Conservation (phyloP, 352 stramenopile genomes). For the Globisporangium perplexum region DNA sequence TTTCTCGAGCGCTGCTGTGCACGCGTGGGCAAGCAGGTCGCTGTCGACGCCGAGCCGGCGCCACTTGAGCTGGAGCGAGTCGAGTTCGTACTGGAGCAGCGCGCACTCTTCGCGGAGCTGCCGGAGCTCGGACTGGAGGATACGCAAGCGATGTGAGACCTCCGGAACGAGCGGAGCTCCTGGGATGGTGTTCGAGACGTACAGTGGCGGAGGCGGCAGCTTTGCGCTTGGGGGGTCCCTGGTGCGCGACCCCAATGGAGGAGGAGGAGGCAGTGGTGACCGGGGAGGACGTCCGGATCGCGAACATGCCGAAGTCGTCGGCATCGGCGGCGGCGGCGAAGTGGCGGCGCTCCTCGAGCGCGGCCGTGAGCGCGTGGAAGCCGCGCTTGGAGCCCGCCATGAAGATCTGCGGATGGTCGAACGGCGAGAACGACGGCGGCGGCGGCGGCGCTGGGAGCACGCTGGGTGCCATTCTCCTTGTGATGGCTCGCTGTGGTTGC, state of each 20-base stretch:
- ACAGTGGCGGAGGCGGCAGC: constrained; percentile 23
- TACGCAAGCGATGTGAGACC: not conserved
- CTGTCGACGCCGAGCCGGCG: constrained; percentile 25
- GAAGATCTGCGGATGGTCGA: constrained; percentile 1
- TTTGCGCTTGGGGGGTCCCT: constrained; percentile 23
- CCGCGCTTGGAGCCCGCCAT: not conserved
- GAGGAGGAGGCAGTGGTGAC: not conserved
- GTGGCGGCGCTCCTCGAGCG: not conserved
- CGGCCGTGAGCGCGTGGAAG: not conserved
- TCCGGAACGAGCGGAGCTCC: not conserved
- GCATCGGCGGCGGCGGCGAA: not conserved
- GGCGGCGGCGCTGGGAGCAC: not conserved
- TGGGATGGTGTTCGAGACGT: not conserved
- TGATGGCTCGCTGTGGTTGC: not conserved
- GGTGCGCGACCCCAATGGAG: not conserved
- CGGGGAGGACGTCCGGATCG: not conserved
- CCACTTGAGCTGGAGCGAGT: constrained; percentile 41
- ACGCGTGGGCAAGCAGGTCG: constrained; percentile 28
- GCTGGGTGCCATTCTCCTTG: not conserved
- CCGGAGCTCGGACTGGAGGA: constrained; percentile 36
- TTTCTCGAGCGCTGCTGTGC: constrained; percentile 36
- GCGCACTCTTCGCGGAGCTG: constrained; percentile 35
- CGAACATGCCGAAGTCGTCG: constrained; percentile 22
- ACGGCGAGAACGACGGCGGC: not conserved
- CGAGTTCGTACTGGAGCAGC: constrained; percentile 32